A percentile compares a stretch with the other conserved stretches of the same genome.
Evolutionary conservation across 2,329 filamentous ascomycete species (phyloP).

Genomic region (Calycina herbarum): DNA sequence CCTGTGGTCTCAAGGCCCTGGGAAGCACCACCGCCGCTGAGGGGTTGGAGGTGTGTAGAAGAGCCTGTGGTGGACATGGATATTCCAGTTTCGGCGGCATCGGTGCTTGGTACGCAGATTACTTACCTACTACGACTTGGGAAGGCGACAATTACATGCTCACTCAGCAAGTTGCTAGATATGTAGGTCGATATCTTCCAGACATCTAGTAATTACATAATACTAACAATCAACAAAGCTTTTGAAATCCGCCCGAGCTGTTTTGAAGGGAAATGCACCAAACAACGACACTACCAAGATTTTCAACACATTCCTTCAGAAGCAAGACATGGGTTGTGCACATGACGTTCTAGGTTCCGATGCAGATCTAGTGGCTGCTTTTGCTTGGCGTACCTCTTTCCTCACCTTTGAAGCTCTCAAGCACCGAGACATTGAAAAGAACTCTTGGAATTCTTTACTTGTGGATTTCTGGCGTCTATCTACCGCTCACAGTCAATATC

Average conservation of each 20-base stretch:
- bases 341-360: constrained; percentile 74
- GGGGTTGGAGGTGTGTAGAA: constrained; percentile 71
- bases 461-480: constrained; percentile 77
- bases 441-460: constrained; percentile 74
- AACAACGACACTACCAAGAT: constrained; percentile 69
- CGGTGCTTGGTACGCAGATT: constrained; percentile 72
- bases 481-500: constrained; percentile 74
- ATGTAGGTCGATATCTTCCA: constrained; percentile 45
- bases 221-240: constrained; percentile 43
- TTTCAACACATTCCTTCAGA: constrained; percentile 62
- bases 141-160: constrained; percentile 81
- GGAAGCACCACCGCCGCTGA: constrained; percentile 72
- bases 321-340: constrained; percentile 69
- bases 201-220: constrained; percentile 11
- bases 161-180: constrained; percentile 75
- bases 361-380: constrained; percentile 69
- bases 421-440: constrained; percentile 73
- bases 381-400: constrained; percentile 73
- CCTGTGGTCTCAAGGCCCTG: constrained; percentile 73
- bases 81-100: constrained; percentile 77
- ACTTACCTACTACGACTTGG: constrained; percentile 60
- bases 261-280: constrained; percentile 63
- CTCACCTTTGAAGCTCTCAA: constrained; percentile 75
- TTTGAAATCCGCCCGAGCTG: constrained; percentile 71
- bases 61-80: constrained; percentile 76